Conservation (phyloP, 225 moss, liverwort and hornwort genomes). For the Polytrichum formosum region DNA sequence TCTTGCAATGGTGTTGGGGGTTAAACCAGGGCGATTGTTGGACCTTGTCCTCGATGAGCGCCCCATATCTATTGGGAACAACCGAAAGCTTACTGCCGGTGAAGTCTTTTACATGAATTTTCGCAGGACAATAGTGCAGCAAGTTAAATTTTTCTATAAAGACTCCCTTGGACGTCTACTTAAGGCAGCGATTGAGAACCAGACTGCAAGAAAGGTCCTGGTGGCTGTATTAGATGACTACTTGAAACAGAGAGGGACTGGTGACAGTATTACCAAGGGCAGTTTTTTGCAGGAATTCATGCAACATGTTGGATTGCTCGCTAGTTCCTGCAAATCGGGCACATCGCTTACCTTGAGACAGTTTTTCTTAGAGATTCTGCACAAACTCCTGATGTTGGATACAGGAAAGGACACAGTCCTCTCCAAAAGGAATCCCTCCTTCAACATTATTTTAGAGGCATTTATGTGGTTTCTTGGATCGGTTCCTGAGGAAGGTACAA, state of each 20-base stretch:
- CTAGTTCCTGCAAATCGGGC: constrained; percentile 41
- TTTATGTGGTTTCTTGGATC: constrained; percentile 53
- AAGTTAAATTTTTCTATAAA: constrained; percentile 68
- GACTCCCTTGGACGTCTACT: constrained; percentile 54
- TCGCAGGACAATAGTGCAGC: constrained; percentile 66
- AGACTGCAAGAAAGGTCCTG: constrained; percentile 65
- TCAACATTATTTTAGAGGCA: constrained; percentile 52
- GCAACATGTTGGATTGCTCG: constrained; percentile 40
- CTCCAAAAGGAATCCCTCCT: constrained; percentile 34
- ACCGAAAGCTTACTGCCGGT: constrained; percentile 60
- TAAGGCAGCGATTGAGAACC: constrained; percentile 45
- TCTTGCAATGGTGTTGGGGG: constrained; percentile 66
- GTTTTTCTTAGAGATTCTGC: constrained; percentile 71
- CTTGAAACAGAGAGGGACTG: constrained; percentile 30
- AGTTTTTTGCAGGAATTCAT: constrained; percentile 70
- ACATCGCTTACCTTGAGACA: constrained; percentile 56
- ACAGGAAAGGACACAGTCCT: constrained; percentile 40
- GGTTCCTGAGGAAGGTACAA: constrained; percentile 24
- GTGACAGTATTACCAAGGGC: constrained; percentile 53
- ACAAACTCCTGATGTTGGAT: constrained; percentile 69
- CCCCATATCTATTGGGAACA: constrained; percentile 33
- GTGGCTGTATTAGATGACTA: constrained; percentile 73
- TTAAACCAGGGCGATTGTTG: constrained; percentile 47
- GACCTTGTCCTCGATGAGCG: constrained; percentile 61
- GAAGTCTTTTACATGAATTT: constrained; percentile 89